Conservation (phyloP, 2,329 filamentous ascomycete species). For the Calonectria hawksworthii region DNA sequence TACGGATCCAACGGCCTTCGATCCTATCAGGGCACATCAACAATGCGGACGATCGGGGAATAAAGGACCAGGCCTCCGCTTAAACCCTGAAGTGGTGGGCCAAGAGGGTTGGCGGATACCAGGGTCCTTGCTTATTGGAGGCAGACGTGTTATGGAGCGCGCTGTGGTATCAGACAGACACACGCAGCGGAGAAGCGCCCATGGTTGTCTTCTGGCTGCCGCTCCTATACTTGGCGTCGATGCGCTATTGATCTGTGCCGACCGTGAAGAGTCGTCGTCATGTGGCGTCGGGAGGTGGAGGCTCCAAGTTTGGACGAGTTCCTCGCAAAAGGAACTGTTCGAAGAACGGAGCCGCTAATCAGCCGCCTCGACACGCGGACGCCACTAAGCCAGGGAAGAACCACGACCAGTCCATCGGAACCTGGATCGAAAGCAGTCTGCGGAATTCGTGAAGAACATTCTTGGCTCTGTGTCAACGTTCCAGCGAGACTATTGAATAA, state of each 20-base stretch:
- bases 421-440: background rate
- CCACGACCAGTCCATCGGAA: background rate
- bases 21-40: background rate
- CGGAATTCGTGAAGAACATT: background rate
- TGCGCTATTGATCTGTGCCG: background rate
- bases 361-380: background rate
- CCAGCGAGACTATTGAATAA: background rate
- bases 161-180: background rate
- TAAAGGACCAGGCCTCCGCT: constrained; percentile 9
- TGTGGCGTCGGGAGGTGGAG: constrained; percentile 9
- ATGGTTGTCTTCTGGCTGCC: background rate
- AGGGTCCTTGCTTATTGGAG: constrained; percentile 14
- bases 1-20: background rate
- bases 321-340: background rate
- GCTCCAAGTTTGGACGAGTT: background rate
- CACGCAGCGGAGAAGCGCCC: background rate
- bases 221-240: background rate
- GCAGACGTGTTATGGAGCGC: background rate
- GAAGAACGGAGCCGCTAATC: background rate
- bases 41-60: background rate
- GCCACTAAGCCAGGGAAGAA: background rate
- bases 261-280: constrained; percentile 13
- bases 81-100: constrained; percentile 15
- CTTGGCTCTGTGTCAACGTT: background rate
- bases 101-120: background rate